Evolutionary conservation across 73 alveolate species (phyloP), one percentile per base, ranked within the genome.

Genomic region (Paramecium sexaurelia): DNA sequence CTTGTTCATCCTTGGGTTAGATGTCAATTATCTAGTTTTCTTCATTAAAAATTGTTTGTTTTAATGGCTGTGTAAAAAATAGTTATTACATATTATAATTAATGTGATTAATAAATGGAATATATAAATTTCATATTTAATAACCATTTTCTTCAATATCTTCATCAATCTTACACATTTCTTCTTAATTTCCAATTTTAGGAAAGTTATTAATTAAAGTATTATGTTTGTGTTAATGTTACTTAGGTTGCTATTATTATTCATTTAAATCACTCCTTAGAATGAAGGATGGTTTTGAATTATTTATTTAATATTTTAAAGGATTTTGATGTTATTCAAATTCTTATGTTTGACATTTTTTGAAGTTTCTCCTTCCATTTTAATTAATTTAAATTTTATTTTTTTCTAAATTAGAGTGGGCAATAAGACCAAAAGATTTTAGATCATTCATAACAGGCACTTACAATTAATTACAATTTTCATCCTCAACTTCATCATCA

Each of bases 401-500:
- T 51, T 17, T 51, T 51, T 51, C 67, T 1, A 17, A 51, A 51
- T 51, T 51, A 51, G 67, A 51, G 17, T 51, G 15, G 17, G 67
- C 67, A 5, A 51, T 51, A 5, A 51, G 47, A 61, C 39, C 83
- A 8, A 61, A 29, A 6, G 83, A 61, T 26, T 61, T 61, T 32
- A 61, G 3, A 61, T 61, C 83, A 61, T 61, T 73, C 87, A 73
- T 73, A 13, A 73, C 57, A 33, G 87, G 87, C 7, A 73, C 87
- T 6, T 73, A n/a, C n/a, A 73, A 73, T 36, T 73, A 5, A 33
- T 35, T 15, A n/a, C 36, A 27, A 33, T 73, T 27, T 39, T 73
- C 87, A 73, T 73, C 87, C 35, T 73, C 87, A 27, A 73, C 87
- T n/a, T 73, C 36, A 36, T 73, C 87, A 73, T 73, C 55, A 17